phyloP scores from a whole-genome alignment of 768 basidiomycete genomes.

The Boletus coccyginus region DNA sequence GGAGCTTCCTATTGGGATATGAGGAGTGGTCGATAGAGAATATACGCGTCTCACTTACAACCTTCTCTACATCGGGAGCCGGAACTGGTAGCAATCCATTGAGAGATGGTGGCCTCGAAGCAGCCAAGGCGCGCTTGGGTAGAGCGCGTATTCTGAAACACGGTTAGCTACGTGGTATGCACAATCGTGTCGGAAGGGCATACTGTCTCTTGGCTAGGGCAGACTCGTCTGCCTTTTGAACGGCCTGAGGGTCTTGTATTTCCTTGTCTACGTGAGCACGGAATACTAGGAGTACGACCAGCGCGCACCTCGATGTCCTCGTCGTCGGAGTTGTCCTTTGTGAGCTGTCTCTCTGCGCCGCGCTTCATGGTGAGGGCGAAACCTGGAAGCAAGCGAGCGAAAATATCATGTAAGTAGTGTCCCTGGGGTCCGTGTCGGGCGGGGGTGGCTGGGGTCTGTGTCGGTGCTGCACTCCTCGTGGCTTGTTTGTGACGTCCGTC shows the following conservation, averaged over 20 bases:
- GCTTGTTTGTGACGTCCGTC: constrained; percentile 1
- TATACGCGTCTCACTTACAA: constrained; percentile 22
- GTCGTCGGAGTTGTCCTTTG: constrained; percentile 49
- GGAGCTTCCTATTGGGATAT: constrained; percentile 21
- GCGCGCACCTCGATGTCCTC: constrained; percentile 34
- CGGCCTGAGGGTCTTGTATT: constrained; percentile 38
- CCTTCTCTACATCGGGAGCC: constrained; percentile 21
- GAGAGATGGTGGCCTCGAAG: constrained; percentile 21
- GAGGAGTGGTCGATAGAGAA: constrained; percentile 12
- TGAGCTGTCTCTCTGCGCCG: constrained; percentile 68
- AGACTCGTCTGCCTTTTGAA: constrained; percentile 60
- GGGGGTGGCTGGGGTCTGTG: constrained; percentile 5
- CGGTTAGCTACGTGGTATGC: constrained; percentile 8
- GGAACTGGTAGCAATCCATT: constrained; percentile 26
- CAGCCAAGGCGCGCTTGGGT: constrained; percentile 46
- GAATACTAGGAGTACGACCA: background rate
- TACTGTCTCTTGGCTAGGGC: constrained; percentile 57
- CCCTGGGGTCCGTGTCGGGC: constrained; percentile 11
- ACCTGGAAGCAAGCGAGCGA: background rate
- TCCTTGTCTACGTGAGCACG: constrained; percentile 36
- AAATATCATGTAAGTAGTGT: constrained; percentile 21
- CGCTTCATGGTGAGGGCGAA: constrained; percentile 56
- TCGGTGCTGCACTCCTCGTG: background rate
- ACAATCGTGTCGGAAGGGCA: constrained; percentile 22
- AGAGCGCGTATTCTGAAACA: constrained; percentile 58